Conservation (phyloP, 805 yeast species). For the Sporopachydermia lactativora region DNA sequence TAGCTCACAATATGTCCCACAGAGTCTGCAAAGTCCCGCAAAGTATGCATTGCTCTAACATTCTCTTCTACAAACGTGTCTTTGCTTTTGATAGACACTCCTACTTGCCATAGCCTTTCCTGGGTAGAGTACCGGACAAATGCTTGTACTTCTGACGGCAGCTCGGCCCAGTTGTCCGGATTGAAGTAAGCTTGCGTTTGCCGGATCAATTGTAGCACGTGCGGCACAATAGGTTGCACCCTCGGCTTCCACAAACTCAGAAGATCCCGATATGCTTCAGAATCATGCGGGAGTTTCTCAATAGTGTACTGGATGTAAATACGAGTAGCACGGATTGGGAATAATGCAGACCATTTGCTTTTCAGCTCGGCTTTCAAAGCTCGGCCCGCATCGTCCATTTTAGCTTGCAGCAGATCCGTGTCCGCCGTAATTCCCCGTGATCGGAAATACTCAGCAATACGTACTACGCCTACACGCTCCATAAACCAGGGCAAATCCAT, state of each 20-base stretch:
- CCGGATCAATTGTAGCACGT: constrained; percentile 69
- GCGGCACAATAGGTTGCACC: constrained; percentile 82
- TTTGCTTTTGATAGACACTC: constrained; percentile 85
- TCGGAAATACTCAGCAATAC: constrained; percentile 82
- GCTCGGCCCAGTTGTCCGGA: constrained; percentile 78
- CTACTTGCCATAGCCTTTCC: constrained; percentile 98
- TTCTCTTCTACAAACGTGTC: constrained; percentile 92
- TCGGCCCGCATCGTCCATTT: constrained; percentile 85
- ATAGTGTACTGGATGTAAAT: constrained; percentile 91
- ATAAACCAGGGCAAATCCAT: constrained; percentile 92
- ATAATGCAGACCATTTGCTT: constrained; percentile 85
- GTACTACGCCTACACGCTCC: constrained; percentile 92
- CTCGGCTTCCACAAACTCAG: constrained; percentile 85
- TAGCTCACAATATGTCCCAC: constrained; percentile 93
- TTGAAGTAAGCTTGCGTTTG: constrained; percentile 93
- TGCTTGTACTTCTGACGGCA: constrained; percentile 82
- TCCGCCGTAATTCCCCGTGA: constrained; percentile 65
- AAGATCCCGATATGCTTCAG: constrained; percentile 57
- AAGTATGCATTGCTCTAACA: constrained; percentile 84
- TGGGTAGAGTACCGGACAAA: constrained; percentile 82
- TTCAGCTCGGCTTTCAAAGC: constrained; percentile 62
- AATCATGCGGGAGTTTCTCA: constrained; percentile 72
- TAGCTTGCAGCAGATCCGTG: constrained; percentile 60
- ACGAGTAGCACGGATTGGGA: constrained; percentile 92
- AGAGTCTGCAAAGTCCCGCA: constrained; percentile 94